Base-by-base conservation (phyloP, 2,329 filamentous ascomycete genomes). In the Aureobasidium sp. region DNA sequence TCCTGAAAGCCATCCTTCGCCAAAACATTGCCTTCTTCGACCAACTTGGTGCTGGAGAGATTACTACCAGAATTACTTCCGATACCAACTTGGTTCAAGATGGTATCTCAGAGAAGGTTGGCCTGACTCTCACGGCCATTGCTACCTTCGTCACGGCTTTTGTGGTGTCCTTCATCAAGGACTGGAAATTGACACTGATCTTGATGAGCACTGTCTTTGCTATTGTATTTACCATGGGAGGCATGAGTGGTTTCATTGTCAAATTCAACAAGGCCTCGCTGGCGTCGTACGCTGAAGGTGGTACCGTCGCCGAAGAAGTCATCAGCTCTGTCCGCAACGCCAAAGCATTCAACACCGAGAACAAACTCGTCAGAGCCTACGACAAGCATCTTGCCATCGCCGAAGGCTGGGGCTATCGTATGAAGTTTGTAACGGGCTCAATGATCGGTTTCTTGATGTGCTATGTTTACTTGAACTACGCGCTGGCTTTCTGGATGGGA, bases 1-100 rank as follows among this genome's bases (percentile, higher is more conserved):
- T 97, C 62, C 79, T 98, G 6, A 79, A 84, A 61, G 88, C 86
- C 58, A 90, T 90, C 64, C 74, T 95, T 73, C 81, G 82, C 56
- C 90, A 95, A 67, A 95, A 95, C 66, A 91, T 95, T 66, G 90
- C 82, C 40, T 95, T 88, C 69, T 95, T 94, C 70, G 93, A 97
- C 69, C 93, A 93, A 64, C 78, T 95, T 12, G 91, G 90, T 48
- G 86, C 90, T 29, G 90, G 91, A 55, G 93, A 96, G 70, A 88
- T 97, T 56, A 95, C 90, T 0, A 95, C 90, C 1, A 84, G 90
- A 58, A 95, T 96, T 61, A 97, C 91, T 0, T 85, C 90, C 10
- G 91, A 97, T 67, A 95, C 89, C 39, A 96, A 95, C 63, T 74
- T 95, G 50, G 85, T 97, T 53, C 91, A 96, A 68, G 90, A 95